Percentiles rank a stretch among this genome's conserved stretches.
Evolutionary conservation across 1,139 yeast genomes (phyloP).

Genomic region (Geotrichum klebahnii): DNA sequence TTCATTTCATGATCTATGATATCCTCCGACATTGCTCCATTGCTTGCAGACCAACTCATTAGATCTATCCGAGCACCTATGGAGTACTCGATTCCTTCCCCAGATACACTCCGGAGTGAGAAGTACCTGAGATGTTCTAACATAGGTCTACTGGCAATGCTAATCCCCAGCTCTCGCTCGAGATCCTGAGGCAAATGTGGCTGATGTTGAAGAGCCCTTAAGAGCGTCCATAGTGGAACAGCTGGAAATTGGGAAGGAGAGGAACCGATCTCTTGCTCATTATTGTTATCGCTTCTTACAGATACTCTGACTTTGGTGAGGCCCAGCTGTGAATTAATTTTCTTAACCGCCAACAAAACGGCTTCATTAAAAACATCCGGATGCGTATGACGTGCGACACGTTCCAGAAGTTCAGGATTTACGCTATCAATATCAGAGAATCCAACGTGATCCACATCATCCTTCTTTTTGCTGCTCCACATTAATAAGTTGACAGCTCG

Average conservation of each 20-base stretch:
- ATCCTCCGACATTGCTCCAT: not conserved
- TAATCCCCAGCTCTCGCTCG: conserved; percentile 6
- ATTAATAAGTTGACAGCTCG: not conserved
- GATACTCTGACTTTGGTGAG: not conserved
- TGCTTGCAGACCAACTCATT: not conserved
- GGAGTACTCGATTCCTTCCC: conserved; percentile 14
- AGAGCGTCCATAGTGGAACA: not conserved
- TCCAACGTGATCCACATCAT: not conserved
- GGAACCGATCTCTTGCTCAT: not conserved
- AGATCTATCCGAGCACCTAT: conserved; percentile 12
- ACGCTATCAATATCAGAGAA: not conserved
- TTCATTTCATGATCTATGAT: conserved; percentile 2
- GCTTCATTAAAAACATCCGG: not conserved
- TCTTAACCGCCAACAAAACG: not conserved
- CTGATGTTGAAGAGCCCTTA: not conserved
- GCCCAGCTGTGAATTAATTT: conserved; percentile 2
- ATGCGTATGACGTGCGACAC: not conserved
- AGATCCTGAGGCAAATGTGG: not conserved
- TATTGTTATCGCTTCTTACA: not conserved
- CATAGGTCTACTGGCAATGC: conserved; percentile 18
- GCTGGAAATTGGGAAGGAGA: not conserved
- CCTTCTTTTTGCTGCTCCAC: conserved; percentile 1
- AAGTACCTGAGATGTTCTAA: conserved; percentile 20
- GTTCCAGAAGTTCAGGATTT: conserved; percentile 4
- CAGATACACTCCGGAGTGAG: conserved; percentile 13